Conservation (phyloP, 495 filamentous ascomycete genomes). For the Tuber microsphaerosporum region DNA sequence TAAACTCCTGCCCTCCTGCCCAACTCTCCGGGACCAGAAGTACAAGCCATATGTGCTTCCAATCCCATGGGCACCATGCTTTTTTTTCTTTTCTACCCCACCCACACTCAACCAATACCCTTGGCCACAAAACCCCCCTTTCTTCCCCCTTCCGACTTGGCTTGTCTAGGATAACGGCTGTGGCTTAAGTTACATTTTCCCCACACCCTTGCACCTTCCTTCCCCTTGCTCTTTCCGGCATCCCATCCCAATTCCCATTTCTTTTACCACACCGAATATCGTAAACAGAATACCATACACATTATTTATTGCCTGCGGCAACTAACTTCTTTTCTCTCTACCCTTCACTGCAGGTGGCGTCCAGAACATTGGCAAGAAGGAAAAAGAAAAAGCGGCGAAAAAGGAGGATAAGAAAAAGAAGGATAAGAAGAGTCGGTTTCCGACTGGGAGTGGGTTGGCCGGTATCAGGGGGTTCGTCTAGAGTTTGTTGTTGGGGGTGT, state of each 20-base stretch:
- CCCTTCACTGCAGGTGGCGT: constrained; percentile 48
- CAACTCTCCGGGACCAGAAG: constrained; percentile 14
- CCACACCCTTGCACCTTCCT: neutral
- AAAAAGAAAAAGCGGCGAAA: constrained; percentile 49
- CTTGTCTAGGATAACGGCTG: constrained; percentile 15
- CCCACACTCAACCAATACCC: neutral
- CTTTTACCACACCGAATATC: neutral
- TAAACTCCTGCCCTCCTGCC: constrained; percentile 1
- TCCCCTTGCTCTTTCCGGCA: neutral
- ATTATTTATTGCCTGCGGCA: neutral
- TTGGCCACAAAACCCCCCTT: constrained; percentile 4
- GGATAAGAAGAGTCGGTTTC: constrained; percentile 48
- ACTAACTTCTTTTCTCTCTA: neutral
- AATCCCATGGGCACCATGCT: neutral
- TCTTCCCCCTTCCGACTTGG: constrained; percentile 2
- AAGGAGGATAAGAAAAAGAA: constrained; percentile 47
- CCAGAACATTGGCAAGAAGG: constrained; percentile 50
- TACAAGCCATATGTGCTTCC: constrained; percentile 34
- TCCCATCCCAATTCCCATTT: neutral
- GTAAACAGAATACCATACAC: constrained; percentile 13
- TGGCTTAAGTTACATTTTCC: neutral
- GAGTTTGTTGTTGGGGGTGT: constrained; percentile 5
- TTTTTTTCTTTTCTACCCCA: neutral
- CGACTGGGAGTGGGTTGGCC: constrained; percentile 44
- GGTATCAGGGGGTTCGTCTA: constrained; percentile 52